Conservation (phyloP, 2,329 filamentous ascomycete species). For the Neocatenulostroma microsporum region DNA sequence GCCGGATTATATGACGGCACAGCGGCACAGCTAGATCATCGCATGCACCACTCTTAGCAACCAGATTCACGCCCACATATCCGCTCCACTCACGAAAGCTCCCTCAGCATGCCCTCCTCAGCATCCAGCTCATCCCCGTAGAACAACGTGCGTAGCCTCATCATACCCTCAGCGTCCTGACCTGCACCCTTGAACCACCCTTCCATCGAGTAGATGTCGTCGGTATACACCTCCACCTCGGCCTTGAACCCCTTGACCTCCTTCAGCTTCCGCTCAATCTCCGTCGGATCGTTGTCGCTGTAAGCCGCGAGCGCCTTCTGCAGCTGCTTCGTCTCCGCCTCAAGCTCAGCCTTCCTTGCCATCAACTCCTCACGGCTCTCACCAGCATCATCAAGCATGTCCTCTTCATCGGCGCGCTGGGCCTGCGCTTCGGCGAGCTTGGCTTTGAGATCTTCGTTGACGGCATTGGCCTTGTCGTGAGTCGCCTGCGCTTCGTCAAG, state of each 20-base stretch:
- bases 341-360: constrained; percentile 29
- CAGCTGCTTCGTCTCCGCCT: constrained; percentile 32
- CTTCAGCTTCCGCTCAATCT: constrained; percentile 35
- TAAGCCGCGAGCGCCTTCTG: constrained; percentile 37
- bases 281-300: constrained; percentile 39
- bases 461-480: constrained; percentile 29
- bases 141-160: constrained; percentile 36
- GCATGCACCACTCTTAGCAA: too few species aligned
- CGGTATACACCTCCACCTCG: constrained; percentile 34
- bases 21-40: too few species aligned
- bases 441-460: constrained; percentile 31
- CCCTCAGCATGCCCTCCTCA: constrained; percentile 46
- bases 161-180: constrained; percentile 37
- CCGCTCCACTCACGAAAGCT: constrained; percentile 18
- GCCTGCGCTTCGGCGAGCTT: constrained; percentile 35
- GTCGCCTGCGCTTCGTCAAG: constrained; percentile 33
- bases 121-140: constrained; percentile 50
- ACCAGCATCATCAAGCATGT: constrained; percentile 27
- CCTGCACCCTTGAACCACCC: constrained; percentile 32
- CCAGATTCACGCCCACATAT: too few species aligned
- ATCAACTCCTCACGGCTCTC: constrained; percentile 32
- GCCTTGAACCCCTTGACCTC: constrained; percentile 25
- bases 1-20: too few species aligned
- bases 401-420: constrained; percentile 32
- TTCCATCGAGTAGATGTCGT: constrained; percentile 42